Percentiles rank a stretch among this genome's conserved stretches.
Evolutionary conservation across 768 basidiomycete species (phyloP).

Genomic region (Mycena latifolia): DNA sequence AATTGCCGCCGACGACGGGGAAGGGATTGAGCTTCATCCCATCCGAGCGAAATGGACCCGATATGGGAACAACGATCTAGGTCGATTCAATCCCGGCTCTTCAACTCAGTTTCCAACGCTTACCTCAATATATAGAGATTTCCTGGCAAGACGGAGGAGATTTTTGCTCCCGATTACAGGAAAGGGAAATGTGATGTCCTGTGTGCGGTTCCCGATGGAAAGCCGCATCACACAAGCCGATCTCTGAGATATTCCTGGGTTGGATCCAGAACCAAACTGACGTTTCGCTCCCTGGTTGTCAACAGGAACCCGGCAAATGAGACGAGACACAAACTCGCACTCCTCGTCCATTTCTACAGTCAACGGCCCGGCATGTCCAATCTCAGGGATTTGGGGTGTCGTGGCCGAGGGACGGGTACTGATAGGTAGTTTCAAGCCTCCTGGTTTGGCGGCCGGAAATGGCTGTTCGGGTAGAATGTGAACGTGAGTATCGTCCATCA

Average conservation of each 20-base stretch:
- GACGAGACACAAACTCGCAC: slow-evolving; percentile 4
- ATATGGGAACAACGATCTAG: slow-evolving; percentile 33
- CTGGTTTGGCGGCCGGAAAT: neutral
- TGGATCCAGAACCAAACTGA: slow-evolving; percentile 30
- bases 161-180: slow-evolving; percentile 3
- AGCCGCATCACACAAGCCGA: slow-evolving; percentile 39
- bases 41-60: slow-evolving; percentile 40
- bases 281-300: slow-evolving; percentile 20
- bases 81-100: neutral
- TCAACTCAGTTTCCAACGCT: slow-evolving; percentile 39
- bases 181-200: slow-evolving; percentile 3
- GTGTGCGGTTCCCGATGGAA: slow-evolving; percentile 39
- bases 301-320: slow-evolving; percentile 31
- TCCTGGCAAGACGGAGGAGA: slow-evolving; percentile 4
- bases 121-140: slow-evolving; percentile 44
- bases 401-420: neutral
- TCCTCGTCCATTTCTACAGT: slow-evolving; percentile 14
- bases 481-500: slow-evolving; percentile 7
- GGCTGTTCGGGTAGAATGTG: slow-evolving; percentile 8
- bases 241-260: slow-evolving; percentile 34
- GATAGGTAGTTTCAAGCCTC: neutral
- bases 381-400: neutral
- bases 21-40: slow-evolving; percentile 40
- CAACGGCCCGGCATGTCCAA: neutral
- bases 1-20: slow-evolving; percentile 34